These are phyloP conservation scores for Trichoderma citrinoviride DNA, from an alignment of 2,329 filamentous ascomycete species.

Conservation along the genomic window DNA sequence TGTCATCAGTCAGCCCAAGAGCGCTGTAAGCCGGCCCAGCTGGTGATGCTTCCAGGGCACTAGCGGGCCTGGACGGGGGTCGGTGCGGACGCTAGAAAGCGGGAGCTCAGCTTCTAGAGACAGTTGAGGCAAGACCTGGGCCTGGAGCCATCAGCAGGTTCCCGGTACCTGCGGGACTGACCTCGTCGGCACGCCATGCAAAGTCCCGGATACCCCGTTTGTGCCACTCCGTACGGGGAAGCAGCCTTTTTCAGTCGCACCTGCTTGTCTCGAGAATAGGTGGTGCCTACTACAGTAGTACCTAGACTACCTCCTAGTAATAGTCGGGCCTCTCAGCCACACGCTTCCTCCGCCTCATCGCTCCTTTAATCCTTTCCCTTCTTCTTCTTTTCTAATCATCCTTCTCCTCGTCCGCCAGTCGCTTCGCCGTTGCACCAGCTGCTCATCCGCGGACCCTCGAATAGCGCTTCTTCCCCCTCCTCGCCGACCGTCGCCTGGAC, in stretches of 20 bases:
- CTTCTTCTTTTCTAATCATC: background rate
- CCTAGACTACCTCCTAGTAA: too few relatives aligned
- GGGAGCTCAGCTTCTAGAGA: conserved; percentile 7
- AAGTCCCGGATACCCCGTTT: background rate
- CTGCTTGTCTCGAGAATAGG: background rate
- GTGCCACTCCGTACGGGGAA: conserved; percentile 5
- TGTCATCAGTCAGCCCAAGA: too few relatives aligned
- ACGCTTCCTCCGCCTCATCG: conserved; percentile 15
- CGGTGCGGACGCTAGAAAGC: conserved; percentile 12
- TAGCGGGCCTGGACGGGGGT: conserved; percentile 1
- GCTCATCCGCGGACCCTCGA: background rate
- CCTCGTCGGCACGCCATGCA: background rate
- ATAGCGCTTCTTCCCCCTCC: background rate
- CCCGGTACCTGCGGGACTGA: background rate
- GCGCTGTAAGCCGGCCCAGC: background rate
- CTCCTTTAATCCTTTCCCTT: background rate
- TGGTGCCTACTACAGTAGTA: background rate
- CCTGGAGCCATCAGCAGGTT: conserved; percentile 1
- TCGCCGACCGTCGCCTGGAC: background rate
- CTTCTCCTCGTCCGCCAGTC: background rate
- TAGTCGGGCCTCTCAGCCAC: conserved; percentile 15
- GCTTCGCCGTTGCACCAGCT: background rate
- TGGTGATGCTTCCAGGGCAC: background rate
- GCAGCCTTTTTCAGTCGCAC: background rate
- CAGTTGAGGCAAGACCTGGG: background rate